These are phyloP conservation scores for Saccharomyces hybrid DNA, from an alignment of 1,139 yeast genomes.

Conservation along the genomic window DNA sequence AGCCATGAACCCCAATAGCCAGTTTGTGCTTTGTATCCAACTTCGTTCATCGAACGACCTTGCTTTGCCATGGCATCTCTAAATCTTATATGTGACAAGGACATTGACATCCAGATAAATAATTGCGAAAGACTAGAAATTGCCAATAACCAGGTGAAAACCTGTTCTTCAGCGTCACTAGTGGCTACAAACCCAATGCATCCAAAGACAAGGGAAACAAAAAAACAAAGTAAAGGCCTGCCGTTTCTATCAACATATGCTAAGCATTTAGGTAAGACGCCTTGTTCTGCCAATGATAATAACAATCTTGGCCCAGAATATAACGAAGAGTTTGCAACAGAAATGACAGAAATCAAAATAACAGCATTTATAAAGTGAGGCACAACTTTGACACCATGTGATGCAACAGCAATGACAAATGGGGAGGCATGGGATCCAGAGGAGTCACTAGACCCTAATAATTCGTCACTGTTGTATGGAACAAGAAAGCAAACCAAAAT, in stretches of 20 bases:
- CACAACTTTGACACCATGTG: constrained; percentile 55
- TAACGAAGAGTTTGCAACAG: constrained; percentile 68
- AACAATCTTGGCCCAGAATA: constrained; percentile 64
- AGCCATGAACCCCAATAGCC: constrained; percentile 61
- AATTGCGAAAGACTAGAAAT: constrained; percentile 55
- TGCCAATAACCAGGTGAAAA: constrained; percentile 61
- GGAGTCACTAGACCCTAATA: constrained; percentile 38
- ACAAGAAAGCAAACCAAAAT: constrained; percentile 55
- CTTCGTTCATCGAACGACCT: constrained; percentile 53
- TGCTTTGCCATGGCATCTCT: constrained; percentile 46
- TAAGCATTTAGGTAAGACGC: constrained; percentile 50
- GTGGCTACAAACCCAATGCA: constrained; percentile 55
- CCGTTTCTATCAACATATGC: constrained; percentile 50
- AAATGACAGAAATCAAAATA: constrained; percentile 54
- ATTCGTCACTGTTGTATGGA: constrained; percentile 44
- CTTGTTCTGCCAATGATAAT: constrained; percentile 51
- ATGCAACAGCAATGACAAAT: constrained; percentile 58
- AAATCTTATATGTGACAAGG: constrained; percentile 43
- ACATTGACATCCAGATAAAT: constrained; percentile 51
- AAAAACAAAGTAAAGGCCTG: constrained; percentile 47
- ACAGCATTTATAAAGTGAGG: constrained; percentile 66
- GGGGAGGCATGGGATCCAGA: constrained; percentile 49
- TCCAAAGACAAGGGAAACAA: constrained; percentile 47
- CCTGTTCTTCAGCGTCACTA: constrained; percentile 40
- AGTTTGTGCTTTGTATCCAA: constrained; percentile 56